Base-by-base conservation (phyloP, 768 basidiomycete species). In the Cystobasidium ongulense region DNA sequence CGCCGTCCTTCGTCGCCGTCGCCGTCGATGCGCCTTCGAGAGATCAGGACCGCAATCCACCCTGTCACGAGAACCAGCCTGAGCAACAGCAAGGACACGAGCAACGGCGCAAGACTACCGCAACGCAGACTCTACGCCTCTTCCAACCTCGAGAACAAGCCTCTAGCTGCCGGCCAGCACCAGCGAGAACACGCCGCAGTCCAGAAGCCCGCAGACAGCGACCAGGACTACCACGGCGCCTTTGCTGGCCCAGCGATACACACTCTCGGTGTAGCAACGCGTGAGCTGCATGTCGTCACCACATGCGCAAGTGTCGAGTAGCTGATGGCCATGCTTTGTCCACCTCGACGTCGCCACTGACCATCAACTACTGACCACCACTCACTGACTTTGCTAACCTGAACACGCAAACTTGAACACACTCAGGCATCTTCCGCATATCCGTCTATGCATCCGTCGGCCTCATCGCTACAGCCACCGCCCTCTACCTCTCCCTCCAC, bases 361-460 rank as follows among this genome's bases (percentile, higher is more conserved):
- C 46, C 15, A 17, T 8, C 10, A 3, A 50, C 3, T 21, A 11
- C 46, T 50, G 46, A 50, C 46, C n/a, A n/a, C n/a, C n/a, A n/a
- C n/a, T n/a, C n/a, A n/a, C n/a, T n/a, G n/a, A n/a, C n/a, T n/a
- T n/a, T n/a, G n/a, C n/a, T n/a, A n/a, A n/a, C n/a, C n/a, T n/a
- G n/a, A n/a, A n/a, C n/a, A n/a, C n/a, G n/a, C n/a, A n/a, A n/a
- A n/a, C n/a, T n/a, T n/a, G n/a, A n/a, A 8, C 8, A 50, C 46
- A 11, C n/a, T 17, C 36, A 67, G 65, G 65, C 50, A 25, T 52
- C 7, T 67, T 67, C 65, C 29, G 65, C n/a, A 50, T 50, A 41
- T 43, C 65, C 36, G 38, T 67, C 38, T 67, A 46, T 52, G 65
- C 41, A 41, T 67, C 65, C 25, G 65, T 67, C 65, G 39, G 29